Conservation (phyloP, 2,329 filamentous ascomycete species). For the Sporothrix sp. region DNA sequence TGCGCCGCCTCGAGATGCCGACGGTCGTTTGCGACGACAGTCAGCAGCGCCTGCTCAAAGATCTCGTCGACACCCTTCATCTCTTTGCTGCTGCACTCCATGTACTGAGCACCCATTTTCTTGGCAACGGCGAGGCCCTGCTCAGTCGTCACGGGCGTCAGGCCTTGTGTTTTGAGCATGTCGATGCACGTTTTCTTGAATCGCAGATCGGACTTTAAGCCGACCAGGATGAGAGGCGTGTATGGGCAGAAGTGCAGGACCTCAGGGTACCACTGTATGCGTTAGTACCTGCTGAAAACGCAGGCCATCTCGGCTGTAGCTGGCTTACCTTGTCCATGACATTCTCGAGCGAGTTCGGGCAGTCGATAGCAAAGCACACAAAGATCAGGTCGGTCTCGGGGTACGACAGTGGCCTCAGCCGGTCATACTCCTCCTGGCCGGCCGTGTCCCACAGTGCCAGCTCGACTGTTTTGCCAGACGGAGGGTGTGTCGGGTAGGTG, state of each 20-base stretch:
- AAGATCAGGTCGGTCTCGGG: slow-evolving; percentile 97
- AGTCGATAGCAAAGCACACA: slow-evolving; percentile 98
- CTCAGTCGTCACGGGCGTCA: slow-evolving; percentile 86
- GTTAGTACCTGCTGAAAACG: slow-evolving; percentile 20
- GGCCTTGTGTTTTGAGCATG: slow-evolving; percentile 93
- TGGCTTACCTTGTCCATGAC: slow-evolving; percentile 87
- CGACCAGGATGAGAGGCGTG: slow-evolving; percentile 88
- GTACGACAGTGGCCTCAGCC: slow-evolving; percentile 87
- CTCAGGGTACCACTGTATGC: slow-evolving; percentile 86
- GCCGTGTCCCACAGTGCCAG: slow-evolving; percentile 97
- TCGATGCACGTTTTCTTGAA: slow-evolving; percentile 95
- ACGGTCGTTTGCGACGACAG: slow-evolving; percentile 72
- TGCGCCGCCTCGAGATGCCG: slow-evolving; percentile 50
- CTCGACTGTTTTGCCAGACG: slow-evolving; percentile 88
- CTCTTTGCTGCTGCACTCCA: slow-evolving; percentile 98
- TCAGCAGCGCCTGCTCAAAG: slow-evolving; percentile 84
- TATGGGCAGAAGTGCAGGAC: slow-evolving; percentile 98
- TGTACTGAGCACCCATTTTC: slow-evolving; percentile 91
- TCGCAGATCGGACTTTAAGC: slow-evolving; percentile 93
- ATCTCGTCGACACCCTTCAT: slow-evolving; percentile 94
- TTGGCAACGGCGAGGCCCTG: slow-evolving; percentile 80
- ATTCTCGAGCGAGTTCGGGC: slow-evolving; percentile 94
- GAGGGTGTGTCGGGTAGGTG: slow-evolving; percentile 82
- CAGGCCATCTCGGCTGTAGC: slow-evolving; percentile 35
- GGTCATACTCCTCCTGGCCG: slow-evolving; percentile 97